These are phyloP conservation scores for Pseudopyricularia cyperi DNA, from an alignment of 2,329 filamentous ascomycete species.

Conservation along the genomic window DNA sequence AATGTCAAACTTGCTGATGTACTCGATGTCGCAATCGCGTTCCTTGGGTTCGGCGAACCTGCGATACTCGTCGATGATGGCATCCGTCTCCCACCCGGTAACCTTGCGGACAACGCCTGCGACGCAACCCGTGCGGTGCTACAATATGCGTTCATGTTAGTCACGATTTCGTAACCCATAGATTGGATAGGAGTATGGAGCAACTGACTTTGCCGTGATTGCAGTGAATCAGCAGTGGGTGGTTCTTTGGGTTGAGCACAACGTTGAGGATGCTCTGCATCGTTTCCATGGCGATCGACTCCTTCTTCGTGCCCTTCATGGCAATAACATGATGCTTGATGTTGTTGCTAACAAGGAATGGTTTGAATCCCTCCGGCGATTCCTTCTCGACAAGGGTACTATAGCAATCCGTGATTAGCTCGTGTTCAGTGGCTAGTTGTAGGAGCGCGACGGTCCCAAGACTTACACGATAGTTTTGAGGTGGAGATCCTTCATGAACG, in stretches of 20 bases:
- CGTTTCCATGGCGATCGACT: slow-evolving; percentile 49
- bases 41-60: slow-evolving; percentile 48
- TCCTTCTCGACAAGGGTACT: slow-evolving; percentile 55
- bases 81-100: slow-evolving; percentile 49
- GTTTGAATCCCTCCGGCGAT: slow-evolving; percentile 33
- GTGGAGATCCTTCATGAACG: slow-evolving; percentile 52
- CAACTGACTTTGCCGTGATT: slow-evolving; percentile 67
- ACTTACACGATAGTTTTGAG: slow-evolving; percentile 71
- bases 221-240: slow-evolving; percentile 80
- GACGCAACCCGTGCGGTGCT: slow-evolving; percentile 87
- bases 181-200: background rate
- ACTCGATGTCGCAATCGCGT: slow-evolving; percentile 46
- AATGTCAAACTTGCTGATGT: slow-evolving; percentile 38
- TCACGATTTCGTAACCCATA: background rate
- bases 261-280: slow-evolving; percentile 62
- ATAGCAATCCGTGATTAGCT: slow-evolving; percentile 5
- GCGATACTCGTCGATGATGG: slow-evolving; percentile 61
- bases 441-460: background rate
- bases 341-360: slow-evolving; percentile 51
- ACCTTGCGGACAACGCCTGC: slow-evolving; percentile 66
- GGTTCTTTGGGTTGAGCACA: slow-evolving; percentile 58
- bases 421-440: background rate
- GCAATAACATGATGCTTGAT: slow-evolving; percentile 65
- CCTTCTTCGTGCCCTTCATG: slow-evolving; percentile 82
- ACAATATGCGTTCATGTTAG: slow-evolving; percentile 4